Evolutionary conservation across 1,139 yeast genomes (phyloP), one percentile per base, ranked within the genome.

Genomic region (Tardiomyces digboiensis): DNA sequence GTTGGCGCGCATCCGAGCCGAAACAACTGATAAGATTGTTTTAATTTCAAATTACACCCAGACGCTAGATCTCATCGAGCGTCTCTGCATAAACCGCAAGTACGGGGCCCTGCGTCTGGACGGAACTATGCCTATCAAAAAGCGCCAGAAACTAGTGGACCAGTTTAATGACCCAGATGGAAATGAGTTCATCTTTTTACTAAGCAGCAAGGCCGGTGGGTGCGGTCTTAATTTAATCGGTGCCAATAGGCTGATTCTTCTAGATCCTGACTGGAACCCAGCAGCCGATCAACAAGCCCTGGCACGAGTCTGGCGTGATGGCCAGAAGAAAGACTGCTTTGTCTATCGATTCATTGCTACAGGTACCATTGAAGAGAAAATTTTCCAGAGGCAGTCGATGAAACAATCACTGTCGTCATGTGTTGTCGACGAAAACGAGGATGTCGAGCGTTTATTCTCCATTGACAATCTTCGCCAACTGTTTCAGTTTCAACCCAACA

Each of bases 201-300:
- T 91, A 44, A 87, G 96, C 56, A 86, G 96, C 10, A 93, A 91
- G 62, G 99, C 99, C 1, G 99, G 99, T 53, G 99, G 99, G 0
- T 91, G 98, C 70, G 99, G 99, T 64, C 87, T 91, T 59, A 91
- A 91, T 59, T 74, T 91, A 53, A 91, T 91, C 56, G 98, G 98
- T 8, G 99, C 98, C 8, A 91, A 93, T 56, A 72, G 98, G 49
- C 70, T 91, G 49, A 78, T 91, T 22, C 70, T 91, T 45, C 72
- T 91, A 57, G 99, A 91, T 60, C 98, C 98, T 0, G 98, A 93
- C 63, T 91, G 98, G 98, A 91, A 91, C 57, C 98, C 98, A 0
- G 98, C 98, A 0, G 84, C 97, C 2, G 98, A 91, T 61, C 98
- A 91, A 61, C 98, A 91, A 65, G 98, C 98, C 0, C 71, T 91